These are phyloP conservation scores for Tephrocybe rancida DNA, from an alignment of 768 basidiomycete genomes.

Conservation along the genomic window DNA sequence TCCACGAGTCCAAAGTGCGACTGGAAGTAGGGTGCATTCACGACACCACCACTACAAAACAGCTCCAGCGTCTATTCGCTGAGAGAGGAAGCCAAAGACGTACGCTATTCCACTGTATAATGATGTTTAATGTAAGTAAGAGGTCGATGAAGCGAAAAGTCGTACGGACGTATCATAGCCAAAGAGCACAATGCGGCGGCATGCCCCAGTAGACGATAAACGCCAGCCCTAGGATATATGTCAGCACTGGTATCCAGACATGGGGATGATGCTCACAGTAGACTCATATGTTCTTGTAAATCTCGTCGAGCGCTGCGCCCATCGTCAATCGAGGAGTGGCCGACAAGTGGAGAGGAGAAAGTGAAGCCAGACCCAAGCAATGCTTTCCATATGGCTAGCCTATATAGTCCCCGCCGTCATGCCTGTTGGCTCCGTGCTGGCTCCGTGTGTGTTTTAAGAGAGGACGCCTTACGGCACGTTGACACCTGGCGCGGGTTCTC, in stretches of 20 bases:
- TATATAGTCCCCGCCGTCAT: too few relatives aligned
- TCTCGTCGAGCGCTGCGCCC: background rate
- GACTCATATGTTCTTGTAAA: constrained; percentile 23
- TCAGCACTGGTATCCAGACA: constrained; percentile 17
- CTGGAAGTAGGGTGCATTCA: constrained; percentile 53
- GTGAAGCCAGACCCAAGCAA: too few relatives aligned
- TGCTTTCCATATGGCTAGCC: too few relatives aligned
- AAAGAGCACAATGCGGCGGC: constrained; percentile 24
- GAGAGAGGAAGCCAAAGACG: background rate
- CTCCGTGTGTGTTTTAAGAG: too few relatives aligned
- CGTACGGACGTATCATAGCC: constrained; percentile 25
- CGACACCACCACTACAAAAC: constrained; percentile 18
- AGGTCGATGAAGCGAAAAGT: background rate
- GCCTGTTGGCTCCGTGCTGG: too few relatives aligned
- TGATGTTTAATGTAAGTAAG: background rate
- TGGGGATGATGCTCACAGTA: constrained; percentile 16
- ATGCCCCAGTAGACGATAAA: too few relatives aligned
- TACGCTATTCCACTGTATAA: constrained; percentile 22
- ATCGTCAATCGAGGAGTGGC: background rate
- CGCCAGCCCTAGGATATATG: constrained; percentile 25
- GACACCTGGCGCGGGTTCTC: too few relatives aligned
- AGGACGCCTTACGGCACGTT: too few relatives aligned
- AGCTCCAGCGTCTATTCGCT: background rate
- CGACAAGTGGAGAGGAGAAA: too few relatives aligned
- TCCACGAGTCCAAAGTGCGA: constrained; percentile 60